Percentiles rank a stretch among this genome's conserved stretches.
Evolutionary conservation across 306 rosid species (phyloP).

Genomic region (Vigna nakashimae): DNA sequence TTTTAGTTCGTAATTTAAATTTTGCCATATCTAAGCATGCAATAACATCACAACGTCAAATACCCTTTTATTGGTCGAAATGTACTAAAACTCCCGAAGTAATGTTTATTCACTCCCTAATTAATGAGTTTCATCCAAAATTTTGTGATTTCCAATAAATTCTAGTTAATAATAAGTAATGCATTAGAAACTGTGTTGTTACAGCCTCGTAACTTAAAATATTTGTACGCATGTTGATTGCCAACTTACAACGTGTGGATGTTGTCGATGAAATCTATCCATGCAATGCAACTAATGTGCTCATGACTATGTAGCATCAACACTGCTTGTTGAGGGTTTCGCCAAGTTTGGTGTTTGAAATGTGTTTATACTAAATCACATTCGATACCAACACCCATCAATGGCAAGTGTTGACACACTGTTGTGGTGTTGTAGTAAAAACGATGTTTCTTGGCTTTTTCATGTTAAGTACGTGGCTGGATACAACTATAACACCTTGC

Average conservation of each 20-base stretch:
- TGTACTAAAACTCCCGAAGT: background rate
- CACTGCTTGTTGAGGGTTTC: background rate
- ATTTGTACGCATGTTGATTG: slow-evolving; percentile 20
- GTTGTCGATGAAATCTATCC: slow-evolving; percentile 29
- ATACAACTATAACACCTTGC: background rate
- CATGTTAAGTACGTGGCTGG: background rate
- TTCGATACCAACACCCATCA: background rate
- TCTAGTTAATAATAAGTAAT: background rate
- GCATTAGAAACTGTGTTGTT: background rate
- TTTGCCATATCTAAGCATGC: background rate
- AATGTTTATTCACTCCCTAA: background rate
- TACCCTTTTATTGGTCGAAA: background rate
- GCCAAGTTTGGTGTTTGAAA: background rate
- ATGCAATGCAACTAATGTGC: background rate
- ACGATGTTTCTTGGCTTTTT: background rate
- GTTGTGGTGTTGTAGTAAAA: background rate
- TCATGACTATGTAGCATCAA: background rate
- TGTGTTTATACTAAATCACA: background rate
- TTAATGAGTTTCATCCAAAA: background rate
- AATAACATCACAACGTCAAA: background rate
- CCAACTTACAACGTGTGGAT: slow-evolving; percentile 15
- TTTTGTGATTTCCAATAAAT: background rate
- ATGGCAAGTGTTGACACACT: background rate
- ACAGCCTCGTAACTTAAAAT: background rate
- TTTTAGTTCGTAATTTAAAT: slow-evolving; percentile 7